A percentile compares a stretch with the other conserved stretches of the same genome.
phyloP scores from a whole-genome alignment of 306 rosid species.

The Crotalaria pallida region DNA sequence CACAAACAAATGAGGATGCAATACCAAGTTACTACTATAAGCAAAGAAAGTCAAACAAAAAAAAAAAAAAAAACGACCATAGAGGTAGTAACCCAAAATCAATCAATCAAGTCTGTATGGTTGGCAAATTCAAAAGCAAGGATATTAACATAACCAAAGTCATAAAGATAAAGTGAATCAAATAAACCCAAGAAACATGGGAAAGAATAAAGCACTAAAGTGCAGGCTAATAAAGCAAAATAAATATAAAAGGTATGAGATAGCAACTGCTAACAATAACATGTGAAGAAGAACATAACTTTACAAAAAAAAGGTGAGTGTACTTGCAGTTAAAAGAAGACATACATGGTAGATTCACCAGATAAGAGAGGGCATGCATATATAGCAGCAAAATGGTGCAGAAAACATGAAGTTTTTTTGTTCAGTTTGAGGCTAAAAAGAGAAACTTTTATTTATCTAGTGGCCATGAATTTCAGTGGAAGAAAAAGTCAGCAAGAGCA shows the following conservation, averaged over 20 bases:
- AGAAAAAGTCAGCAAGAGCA: background rate
- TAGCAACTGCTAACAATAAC: background rate
- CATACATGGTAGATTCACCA: slow-evolving; percentile 14
- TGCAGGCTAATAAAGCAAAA: background rate
- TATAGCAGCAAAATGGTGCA: slow-evolving; percentile 3
- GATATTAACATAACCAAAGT: background rate
- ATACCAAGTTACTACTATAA: background rate
- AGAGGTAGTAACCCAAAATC: background rate
- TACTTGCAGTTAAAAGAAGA: background rate
- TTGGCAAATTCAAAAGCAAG: slow-evolving; percentile 6
- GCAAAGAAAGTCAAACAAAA: background rate
- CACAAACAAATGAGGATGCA: background rate
- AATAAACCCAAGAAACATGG: background rate
- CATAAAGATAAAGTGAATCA: slow-evolving; percentile 2
- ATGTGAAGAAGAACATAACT: background rate
- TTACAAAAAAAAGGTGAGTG: background rate
- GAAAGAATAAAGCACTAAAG: slow-evolving; percentile 8
- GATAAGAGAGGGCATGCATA: background rate
- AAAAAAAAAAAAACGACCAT: background rate
- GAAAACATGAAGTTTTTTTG: background rate
- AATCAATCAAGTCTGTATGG: background rate
- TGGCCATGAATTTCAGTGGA: background rate
- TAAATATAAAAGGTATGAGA: background rate
- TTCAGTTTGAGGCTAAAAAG: slow-evolving; percentile 4
- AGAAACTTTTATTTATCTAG: slow-evolving; percentile 9